Evolutionary conservation across 1,284 basidiomycete genomes (phyloP), one percentile per base, ranked within the genome.

Genomic region (Amylostereum areolatum): DNA sequence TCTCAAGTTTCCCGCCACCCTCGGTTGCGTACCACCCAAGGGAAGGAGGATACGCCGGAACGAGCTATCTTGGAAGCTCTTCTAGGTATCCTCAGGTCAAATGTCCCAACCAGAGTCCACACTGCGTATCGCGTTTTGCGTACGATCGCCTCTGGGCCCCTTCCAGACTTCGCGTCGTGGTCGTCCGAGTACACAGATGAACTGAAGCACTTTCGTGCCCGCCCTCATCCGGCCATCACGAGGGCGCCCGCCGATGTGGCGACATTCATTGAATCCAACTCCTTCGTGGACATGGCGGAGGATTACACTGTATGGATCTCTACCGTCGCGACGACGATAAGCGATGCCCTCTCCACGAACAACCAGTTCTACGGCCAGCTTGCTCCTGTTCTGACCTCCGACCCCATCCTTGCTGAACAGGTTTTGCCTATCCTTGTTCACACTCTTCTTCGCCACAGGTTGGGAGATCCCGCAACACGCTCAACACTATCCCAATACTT

Each of bases 371-470:
- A 84, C 59, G 75, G 75, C 9, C 83, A 89, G 46, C 66, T 96
- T 0, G 64, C 69, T 1, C 66, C 75, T 3, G 74, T 93, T 33
- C 66, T 94, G 4, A 62, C 69, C 34, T 65, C 70, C 1, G 77
- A 86, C 52, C 56, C 72, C 0, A 57, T 61, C 1, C 85, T 94
- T 50, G 83, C 90, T 0, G 75, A 81, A 52, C 67, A 82, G 41
- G 67, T 87, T 12, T 70, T 95, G 3, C 92, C 93, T 0, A 65
- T 87, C 25, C 71, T 97, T 25, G 80, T 95, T 2, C 85, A 92
- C 58, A 77, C 78, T 2, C 55, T 86, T 2, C 73, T 97, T 8
- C 48, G 47, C n/a, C 53, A 55, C 43, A 48, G 48, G 49, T 48
- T 12, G 49, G 52, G 37, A 37, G 45, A 24, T 31, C 44, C 41